phyloP scores from a whole-genome alignment of 768 basidiomycete genomes.

The Phylloporus arenicola region DNA sequence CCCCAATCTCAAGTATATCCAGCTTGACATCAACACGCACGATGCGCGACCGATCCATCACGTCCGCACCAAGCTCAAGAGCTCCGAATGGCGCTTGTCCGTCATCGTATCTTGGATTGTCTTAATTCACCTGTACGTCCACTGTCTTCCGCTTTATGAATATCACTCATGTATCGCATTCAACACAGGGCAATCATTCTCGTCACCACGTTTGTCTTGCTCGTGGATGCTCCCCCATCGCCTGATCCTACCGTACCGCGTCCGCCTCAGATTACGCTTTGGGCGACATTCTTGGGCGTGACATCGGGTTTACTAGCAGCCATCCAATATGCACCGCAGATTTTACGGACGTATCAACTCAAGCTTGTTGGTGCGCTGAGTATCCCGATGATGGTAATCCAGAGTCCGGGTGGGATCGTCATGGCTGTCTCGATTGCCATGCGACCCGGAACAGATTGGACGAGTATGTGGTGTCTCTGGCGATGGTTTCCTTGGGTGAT shows the following conservation, averaged over 20 bases:
- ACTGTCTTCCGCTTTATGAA: neutral
- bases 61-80: conserved; percentile 47
- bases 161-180: neutral
- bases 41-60: conserved; percentile 38
- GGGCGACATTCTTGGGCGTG: conserved; percentile 88
- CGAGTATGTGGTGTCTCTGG: conserved; percentile 43
- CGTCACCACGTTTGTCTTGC: conserved; percentile 58
- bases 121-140: conserved; percentile 64
- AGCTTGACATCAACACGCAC: conserved; percentile 38
- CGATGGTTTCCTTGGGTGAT: neutral
- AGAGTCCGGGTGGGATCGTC: conserved; percentile 83
- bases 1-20: conserved; percentile 65
- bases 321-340: conserved; percentile 85
- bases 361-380: conserved; percentile 89
- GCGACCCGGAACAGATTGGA: conserved; percentile 80
- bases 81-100: conserved; percentile 73
- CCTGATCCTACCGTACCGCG: conserved; percentile 33
- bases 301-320: conserved; percentile 72
- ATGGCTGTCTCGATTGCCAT: conserved; percentile 82
- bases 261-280: conserved; percentile 41
- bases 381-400: conserved; percentile 94
- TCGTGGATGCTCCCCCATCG: conserved; percentile 39
- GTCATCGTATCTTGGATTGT: conserved; percentile 70
- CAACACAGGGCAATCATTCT: conserved; percentile 36
- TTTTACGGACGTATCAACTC: conserved; percentile 68